phyloP scores from a whole-genome alignment of 805 yeast species.

The Phaffomyces antillensis region DNA sequence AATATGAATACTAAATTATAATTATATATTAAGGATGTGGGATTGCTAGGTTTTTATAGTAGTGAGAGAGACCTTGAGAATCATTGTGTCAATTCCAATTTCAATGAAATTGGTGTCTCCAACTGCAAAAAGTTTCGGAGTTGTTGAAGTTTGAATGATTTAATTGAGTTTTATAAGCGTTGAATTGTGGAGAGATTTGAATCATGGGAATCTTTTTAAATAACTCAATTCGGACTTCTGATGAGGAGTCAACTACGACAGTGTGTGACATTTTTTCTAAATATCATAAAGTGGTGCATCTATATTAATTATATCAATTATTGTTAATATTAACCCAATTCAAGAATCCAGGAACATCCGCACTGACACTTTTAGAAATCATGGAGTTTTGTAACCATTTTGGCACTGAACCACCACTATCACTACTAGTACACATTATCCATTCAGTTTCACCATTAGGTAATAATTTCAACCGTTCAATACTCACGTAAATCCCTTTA shows the following conservation, averaged over 20 bases:
- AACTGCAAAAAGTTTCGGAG: neutral
- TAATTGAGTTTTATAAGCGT: neutral
- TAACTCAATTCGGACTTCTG: slow-evolving; percentile 1
- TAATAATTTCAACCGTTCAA: slow-evolving; percentile 25
- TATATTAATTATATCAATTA: neutral
- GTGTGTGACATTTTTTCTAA: neutral
- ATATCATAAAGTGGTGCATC: neutral
- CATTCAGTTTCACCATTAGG: slow-evolving; percentile 21
- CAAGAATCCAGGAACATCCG: slow-evolving; percentile 32
- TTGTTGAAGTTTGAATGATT: neutral
- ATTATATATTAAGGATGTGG: too few relatives aligned
- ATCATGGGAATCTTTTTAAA: neutral
- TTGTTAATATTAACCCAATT: slow-evolving; percentile 15
- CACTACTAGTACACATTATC: slow-evolving; percentile 33
- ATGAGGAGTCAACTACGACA: neutral
- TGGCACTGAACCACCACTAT: slow-evolving; percentile 35
- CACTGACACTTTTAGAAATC: slow-evolving; percentile 31
- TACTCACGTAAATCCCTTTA: slow-evolving; percentile 29
- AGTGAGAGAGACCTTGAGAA: neutral
- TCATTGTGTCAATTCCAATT: neutral
- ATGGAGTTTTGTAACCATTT: slow-evolving; percentile 33
- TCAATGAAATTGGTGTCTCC: neutral
- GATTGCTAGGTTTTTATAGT: too few relatives aligned
- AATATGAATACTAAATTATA: too few relatives aligned
- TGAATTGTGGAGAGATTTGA: neutral